Base-by-base conservation (phyloP, 805 yeast genomes). In the Debaryomyces hansenii region DNA sequence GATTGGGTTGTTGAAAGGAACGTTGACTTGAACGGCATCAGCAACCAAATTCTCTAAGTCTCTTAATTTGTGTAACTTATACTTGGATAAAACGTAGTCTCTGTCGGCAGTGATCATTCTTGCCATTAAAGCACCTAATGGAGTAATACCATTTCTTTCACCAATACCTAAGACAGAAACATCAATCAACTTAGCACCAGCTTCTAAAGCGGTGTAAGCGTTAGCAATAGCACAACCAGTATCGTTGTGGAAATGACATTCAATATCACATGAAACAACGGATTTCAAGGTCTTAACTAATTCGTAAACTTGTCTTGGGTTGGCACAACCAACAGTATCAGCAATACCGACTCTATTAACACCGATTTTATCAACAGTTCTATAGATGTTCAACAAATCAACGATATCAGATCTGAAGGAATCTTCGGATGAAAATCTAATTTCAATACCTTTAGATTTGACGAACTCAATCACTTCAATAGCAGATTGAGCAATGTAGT, bases 211-310 rank as follows among this genome's bases (percentile, higher is more conserved):
- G 43, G 84, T 77, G 64, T 79, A 79, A 27, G 84, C 84, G 57
- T 79, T 79, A 43, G 84, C 84, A 58, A 79, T 75, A 41, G 84
- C 83, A 67, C 84, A 79, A 35, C 84, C 84, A 21, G 84, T 79
- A 63, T 79, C 84, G 59, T 79, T 77, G 67, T 79, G 84, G 75
- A 79, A 79, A 63, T 79, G 84, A 49, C 81, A 75, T 63, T 79
- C 84, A 46, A 79, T 79, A 53, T 79, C 84, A 69, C 84, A 79
- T 9, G 72, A 67, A 39, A 79, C 83, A 20, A 79, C 82, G 0
- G 81, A 73, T 60, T 75, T 79, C 57, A 79, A 70, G 15, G 84
- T 79, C 65, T 77, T 76, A 51, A 79, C 81, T 58, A 79, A 72
- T 61, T 79, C 83, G 58, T 77, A 79, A 37, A 79, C 84, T 60